phyloP scores from a whole-genome alignment of 768 basidiomycete genomes.

The Suillus hirtellus region DNA sequence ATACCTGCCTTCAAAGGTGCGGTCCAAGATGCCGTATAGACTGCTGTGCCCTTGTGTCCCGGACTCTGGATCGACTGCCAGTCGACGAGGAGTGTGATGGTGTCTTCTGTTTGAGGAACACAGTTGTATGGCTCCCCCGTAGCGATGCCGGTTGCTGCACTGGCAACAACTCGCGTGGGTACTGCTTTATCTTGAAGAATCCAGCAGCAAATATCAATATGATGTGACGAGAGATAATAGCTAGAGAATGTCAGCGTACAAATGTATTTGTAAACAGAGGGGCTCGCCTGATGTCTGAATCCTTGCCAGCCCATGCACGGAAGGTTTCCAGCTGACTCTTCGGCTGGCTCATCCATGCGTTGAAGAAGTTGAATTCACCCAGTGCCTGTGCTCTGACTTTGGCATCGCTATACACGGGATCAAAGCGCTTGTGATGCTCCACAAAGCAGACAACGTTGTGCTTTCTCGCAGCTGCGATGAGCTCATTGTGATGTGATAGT shows the following conservation, averaged over 20 bases:
- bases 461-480: conserved; percentile 75
- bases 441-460: conserved; percentile 87
- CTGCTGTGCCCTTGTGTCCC: conserved; percentile 80
- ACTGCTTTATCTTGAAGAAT: conserved; percentile 74
- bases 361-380: conserved; percentile 95
- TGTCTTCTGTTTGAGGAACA: conserved; percentile 86
- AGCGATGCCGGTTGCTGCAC: conserved; percentile 89
- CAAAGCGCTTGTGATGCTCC: conserved; percentile 92
- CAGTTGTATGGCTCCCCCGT: conserved; percentile 88
- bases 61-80: conserved; percentile 82
- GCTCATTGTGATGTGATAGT: conserved; percentile 76
- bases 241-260: conserved; percentile 35
- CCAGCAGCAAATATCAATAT: conserved; percentile 89
- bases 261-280: not conserved
- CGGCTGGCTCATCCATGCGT: conserved; percentile 96
- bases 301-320: conserved; percentile 92
- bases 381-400: conserved; percentile 71
- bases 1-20: conserved; percentile 89
- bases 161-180: conserved; percentile 85
- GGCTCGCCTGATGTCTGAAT: conserved; percentile 82
- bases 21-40: conserved; percentile 95
- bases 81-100: conserved; percentile 91
- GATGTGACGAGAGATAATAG: conserved; percentile 94
- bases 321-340: conserved; percentile 95
- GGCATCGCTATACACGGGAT: conserved; percentile 92